phyloP scores from a whole-genome alignment of 306 rosid genomes.

The Coriaria nepalensis region DNA sequence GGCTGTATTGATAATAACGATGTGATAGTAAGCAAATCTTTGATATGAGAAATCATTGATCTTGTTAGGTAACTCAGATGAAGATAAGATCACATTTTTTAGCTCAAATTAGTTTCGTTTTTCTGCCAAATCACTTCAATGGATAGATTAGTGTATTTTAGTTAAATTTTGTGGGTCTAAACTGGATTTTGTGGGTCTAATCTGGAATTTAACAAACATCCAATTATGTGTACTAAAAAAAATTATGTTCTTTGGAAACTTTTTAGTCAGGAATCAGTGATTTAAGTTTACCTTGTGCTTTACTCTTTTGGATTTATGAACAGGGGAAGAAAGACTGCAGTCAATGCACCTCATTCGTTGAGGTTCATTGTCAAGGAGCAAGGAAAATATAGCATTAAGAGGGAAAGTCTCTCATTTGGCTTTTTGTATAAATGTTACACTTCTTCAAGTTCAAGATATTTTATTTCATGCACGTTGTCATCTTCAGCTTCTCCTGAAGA shows the following conservation, averaged over 20 bases:
- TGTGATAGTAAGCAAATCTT: no score
- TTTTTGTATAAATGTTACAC: conserved; percentile 20
- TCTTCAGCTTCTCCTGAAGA: conserved; percentile 14
- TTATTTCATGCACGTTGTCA: conserved; percentile 20
- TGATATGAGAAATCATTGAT: no score
- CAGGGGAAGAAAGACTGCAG: conserved; percentile 16
- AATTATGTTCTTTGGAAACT: background rate
- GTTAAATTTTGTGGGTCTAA: background rate
- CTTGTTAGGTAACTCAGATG: no score
- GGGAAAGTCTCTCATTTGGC: conserved; percentile 14
- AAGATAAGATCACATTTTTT: background rate
- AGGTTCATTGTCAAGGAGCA: conserved; percentile 24
- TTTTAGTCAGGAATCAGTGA: conserved; percentile 6
- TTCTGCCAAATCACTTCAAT: no score
- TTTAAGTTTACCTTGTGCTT: background rate
- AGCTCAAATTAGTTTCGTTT: no score
- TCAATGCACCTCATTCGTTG: conserved; percentile 16
- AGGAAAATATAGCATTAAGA: conserved; percentile 15
- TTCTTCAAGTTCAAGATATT: conserved; percentile 13
- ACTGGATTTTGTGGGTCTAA: background rate
- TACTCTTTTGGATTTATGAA: conserved; percentile 11
- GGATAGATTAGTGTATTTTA: no score
- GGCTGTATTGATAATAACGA: no score
- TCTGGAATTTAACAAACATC: background rate
- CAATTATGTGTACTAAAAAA: background rate